Base-by-base conservation (phyloP, 2,329 filamentous ascomycete species). In the Exophiala xenobiotica region DNA sequence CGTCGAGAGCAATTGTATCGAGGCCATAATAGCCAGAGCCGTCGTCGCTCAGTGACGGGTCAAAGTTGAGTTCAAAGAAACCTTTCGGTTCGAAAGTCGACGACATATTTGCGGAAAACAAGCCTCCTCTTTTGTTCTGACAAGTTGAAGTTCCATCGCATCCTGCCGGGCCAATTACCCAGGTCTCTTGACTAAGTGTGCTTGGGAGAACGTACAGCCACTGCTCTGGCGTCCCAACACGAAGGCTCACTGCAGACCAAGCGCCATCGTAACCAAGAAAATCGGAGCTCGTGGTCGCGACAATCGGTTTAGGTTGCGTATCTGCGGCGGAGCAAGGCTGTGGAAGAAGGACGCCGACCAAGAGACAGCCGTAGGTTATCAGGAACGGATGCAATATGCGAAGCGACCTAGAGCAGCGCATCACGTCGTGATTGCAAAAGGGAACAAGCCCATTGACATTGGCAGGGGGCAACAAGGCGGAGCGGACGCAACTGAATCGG, bases 1-100 rank as follows among this genome's bases (percentile, higher is more conserved):
- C 63, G 22, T 61, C 50, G 19, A 68, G 35, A 3, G 50, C 57
- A 12, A 72, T 49, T n/a, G 54, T 64, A 51, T 72, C 70, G 46
- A 57, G 65, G 23, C 69, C 70, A 58, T 69, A 71, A 44, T 68
- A 62, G 2, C 64, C 68, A 46, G 59, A 58, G 0, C 60, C 65
- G 7, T 41, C 33, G 22, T 61, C 50, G 5, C 56, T 57, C 9
- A 64, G 51, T 39, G 53, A 42, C 11, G 52, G 43, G 24, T 61
- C 52, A 20, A 53, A 53, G 26, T 63, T 61, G 19, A 67, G 54
- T 29, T 65, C 60, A 47, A 63, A 68, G 27, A 54, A 49, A 2
- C 65, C 64, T 18, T 58, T 27, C n/a, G 51, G 37, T 12, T 56
- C 19, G 64, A 68, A 71, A 2, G 67, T 64, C 1, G 61, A 61